Evolutionary conservation across 768 basidiomycete species (phyloP).

Genomic region (Cystofilobasidium capitatum): DNA sequence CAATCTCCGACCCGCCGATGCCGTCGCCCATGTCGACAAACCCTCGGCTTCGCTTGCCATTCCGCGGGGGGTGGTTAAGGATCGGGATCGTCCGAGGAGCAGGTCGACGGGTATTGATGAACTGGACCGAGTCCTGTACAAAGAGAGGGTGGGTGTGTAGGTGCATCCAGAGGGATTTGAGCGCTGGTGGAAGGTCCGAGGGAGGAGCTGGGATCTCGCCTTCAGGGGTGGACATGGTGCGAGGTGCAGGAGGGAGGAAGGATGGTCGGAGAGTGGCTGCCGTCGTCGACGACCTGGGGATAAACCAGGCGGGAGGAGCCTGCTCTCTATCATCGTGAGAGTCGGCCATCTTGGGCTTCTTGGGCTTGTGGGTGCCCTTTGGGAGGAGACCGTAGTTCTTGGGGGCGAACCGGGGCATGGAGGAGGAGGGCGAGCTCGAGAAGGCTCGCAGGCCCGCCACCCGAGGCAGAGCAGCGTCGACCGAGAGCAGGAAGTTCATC

Average conservation of each 20-base stretch:
- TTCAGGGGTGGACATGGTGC: not conserved
- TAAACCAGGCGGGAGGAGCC: constrained; percentile 21
- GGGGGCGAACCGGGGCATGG: not conserved
- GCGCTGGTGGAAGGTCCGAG: not conserved
- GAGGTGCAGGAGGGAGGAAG: constrained; percentile 18
- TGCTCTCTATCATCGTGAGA: not conserved
- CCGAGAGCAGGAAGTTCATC: not conserved
- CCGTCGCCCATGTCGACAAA: constrained; percentile 9
- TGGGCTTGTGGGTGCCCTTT: not conserved
- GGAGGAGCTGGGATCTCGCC: not conserved
- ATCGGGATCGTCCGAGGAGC: constrained; percentile 23
- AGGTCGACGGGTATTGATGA: constrained; percentile 13
- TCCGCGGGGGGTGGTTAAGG: constrained; percentile 3
- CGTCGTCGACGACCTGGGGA: constrained; percentile 13
- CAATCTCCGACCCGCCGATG: constrained; percentile 11
- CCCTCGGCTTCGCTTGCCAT: constrained; percentile 13
- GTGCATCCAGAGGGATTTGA: constrained; percentile 4
- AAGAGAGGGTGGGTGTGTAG: constrained; percentile 8
- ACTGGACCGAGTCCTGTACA: not conserved
- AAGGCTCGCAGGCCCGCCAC: not conserved
- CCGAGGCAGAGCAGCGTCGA: not conserved
- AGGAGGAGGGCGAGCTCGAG: not conserved
- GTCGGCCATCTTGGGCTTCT: not conserved
- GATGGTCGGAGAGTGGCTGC: constrained; percentile 12
- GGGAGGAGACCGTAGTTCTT: not conserved